Conservation (phyloP, 164 flowering plant genomes). For the Berberis vulgaris region DNA sequence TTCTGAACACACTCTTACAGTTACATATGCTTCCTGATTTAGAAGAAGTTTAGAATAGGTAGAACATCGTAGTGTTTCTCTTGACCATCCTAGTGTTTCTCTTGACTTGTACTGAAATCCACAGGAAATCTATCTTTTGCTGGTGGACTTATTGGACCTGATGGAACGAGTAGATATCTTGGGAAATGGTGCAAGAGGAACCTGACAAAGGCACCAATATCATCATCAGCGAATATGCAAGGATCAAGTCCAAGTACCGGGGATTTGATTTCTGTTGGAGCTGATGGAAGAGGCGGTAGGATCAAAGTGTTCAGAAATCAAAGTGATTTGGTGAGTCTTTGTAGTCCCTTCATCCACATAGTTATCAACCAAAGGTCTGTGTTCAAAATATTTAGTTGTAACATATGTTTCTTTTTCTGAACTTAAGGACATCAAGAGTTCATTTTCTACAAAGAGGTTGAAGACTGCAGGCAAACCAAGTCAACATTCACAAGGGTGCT, state of each 20-base stretch:
- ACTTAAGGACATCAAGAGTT: slow-evolving; percentile 31
- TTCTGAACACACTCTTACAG: not conserved
- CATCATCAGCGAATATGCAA: slow-evolving; percentile 17
- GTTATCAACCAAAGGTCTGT: not conserved
- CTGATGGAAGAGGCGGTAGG: slow-evolving; percentile 96
- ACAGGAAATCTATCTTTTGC: slow-evolving; percentile 55
- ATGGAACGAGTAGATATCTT: slow-evolving; percentile 56
- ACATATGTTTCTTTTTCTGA: not conserved
- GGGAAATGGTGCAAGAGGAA: slow-evolving; percentile 91
- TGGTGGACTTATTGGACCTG: slow-evolving; percentile 75
- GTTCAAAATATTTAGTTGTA: not conserved
- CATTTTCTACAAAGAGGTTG: slow-evolving; percentile 36
- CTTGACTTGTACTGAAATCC: slow-evolving; percentile 6
- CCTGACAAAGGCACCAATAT: slow-evolving; percentile 24
- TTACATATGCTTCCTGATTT: not conserved
- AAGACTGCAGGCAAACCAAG: slow-evolving; percentile 44
- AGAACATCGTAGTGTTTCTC: too few species aligned
- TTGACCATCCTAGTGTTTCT: not conserved
- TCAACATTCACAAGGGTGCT: slow-evolving; percentile 41
- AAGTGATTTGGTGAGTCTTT: slow-evolving; percentile 37
- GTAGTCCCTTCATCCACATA: slow-evolving; percentile 4
- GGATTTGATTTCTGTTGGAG: slow-evolving; percentile 65
- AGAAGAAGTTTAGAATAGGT: not conserved
- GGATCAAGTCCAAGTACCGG: slow-evolving; percentile 26
- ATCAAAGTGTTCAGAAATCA: slow-evolving; percentile 63